phyloP scores from a whole-genome alignment of 2,329 filamentous ascomycete genomes.

The Paraphoma chrysanthemicola region DNA sequence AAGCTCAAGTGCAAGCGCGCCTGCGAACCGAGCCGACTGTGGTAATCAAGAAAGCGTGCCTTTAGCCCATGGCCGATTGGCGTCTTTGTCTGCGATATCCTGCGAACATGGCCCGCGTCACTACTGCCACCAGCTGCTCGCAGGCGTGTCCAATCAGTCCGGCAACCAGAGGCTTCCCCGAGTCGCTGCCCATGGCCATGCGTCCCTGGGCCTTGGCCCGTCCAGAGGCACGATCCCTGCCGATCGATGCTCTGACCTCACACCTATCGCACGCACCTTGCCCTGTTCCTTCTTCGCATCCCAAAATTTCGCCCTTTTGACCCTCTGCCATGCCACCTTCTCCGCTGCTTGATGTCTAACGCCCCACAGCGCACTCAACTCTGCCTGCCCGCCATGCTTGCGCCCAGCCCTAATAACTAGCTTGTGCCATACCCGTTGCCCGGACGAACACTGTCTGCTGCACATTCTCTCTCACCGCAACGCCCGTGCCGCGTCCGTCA shows the following conservation, averaged over 20 bases:
- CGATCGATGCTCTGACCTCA: constrained; percentile 36
- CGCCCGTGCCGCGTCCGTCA: constrained; percentile 7
- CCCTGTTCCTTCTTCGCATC: constrained; percentile 6
- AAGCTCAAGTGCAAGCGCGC: not conserved
- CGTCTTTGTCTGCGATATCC: constrained; percentile 18
- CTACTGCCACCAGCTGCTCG: not conserved
- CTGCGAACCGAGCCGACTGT: not conserved
- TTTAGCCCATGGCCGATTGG: constrained; percentile 13
- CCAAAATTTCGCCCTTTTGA: constrained; percentile 21
- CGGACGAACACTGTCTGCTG: not conserved
- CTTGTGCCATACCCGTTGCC: not conserved
- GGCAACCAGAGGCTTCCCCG: not conserved
- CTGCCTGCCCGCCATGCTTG: constrained; percentile 22
- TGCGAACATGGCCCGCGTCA: constrained; percentile 8
- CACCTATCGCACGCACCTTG: not conserved
- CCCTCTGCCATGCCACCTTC: constrained; percentile 7
- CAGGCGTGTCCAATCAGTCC: not conserved
- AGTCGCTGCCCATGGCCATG: not conserved
- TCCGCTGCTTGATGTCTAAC: not conserved
- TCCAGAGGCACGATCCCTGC: constrained; percentile 8
- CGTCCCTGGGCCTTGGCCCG: constrained; percentile 3
- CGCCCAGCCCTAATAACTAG: constrained; percentile 26
- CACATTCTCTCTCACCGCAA: constrained; percentile 13
- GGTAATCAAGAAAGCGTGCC: not conserved
- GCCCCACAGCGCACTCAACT: constrained; percentile 9